phyloP scores from a whole-genome alignment of 1,139 yeast genomes.

The Lodderomyces jiufengensis region DNA sequence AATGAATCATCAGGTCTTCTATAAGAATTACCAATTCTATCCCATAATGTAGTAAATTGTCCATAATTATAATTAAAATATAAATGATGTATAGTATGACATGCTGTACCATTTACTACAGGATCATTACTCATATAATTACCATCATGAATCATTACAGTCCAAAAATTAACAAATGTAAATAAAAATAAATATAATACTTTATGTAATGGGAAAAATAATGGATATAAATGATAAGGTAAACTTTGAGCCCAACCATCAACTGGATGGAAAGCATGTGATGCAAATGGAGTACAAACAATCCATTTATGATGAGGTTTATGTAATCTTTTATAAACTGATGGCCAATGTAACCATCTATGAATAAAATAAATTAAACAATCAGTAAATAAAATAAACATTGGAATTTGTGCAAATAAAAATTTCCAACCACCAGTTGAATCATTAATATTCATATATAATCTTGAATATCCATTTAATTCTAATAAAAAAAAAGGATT shows the following conservation, averaged over 20 bases:
- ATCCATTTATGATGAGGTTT: constrained; percentile 99
- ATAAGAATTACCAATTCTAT: constrained; percentile 89
- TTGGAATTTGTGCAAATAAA: constrained; percentile 61
- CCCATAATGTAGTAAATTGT: constrained; percentile 97
- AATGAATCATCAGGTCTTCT: constrained; percentile 87
- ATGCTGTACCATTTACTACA: constrained; percentile 93
- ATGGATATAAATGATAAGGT: constrained; percentile 90
- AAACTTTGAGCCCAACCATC: constrained; percentile 92
- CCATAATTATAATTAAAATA: constrained; percentile 98
- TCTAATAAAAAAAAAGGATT: constrained; percentile 87
- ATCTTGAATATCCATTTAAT: constrained; percentile 73
- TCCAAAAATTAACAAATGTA: constrained; percentile 94
- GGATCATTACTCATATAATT: constrained; percentile 93
- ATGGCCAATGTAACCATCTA: constrained; percentile 89
- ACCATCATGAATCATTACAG: constrained; percentile 98
- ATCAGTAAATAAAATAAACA: constrained; percentile 87
- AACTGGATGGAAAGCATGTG: constrained; percentile 98
- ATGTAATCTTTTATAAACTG: constrained; percentile 79
- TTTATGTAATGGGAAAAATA: constrained; percentile 89
- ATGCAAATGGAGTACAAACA: constrained; percentile 96
- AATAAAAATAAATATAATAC: constrained; percentile 74
- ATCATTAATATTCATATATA: constrained; percentile 64
- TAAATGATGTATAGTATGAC: constrained; percentile 94
- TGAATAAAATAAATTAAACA: constrained; percentile 88
- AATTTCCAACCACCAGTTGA: constrained; percentile 70